Evolutionary conservation across 352 stramenopile genomes (phyloP).

Genomic region (Phytopythium kandeliae): DNA sequence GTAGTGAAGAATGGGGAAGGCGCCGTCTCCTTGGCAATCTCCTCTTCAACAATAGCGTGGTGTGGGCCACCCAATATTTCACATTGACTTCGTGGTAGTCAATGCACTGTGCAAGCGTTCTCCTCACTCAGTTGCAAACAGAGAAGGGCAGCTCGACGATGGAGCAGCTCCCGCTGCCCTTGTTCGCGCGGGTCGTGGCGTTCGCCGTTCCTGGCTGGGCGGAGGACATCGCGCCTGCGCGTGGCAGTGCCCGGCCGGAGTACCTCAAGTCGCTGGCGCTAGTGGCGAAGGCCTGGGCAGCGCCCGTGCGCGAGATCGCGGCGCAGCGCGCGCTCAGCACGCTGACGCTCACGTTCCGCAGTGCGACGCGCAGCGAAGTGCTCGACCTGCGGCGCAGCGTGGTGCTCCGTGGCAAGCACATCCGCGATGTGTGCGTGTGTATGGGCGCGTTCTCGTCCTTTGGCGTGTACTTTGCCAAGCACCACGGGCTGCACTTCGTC

Average conservation of each 20-base stretch:
- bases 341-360: conserved; percentile 26
- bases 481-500: conserved; percentile 14
- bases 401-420: conserved; percentile 15
- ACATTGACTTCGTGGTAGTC: conserved; percentile 1
- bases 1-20: not conserved
- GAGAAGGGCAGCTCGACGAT: not conserved
- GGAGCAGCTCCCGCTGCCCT: conserved; percentile 10
- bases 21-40: no score
- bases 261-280: conserved; percentile 21
- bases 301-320: conserved; percentile 24
- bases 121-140: no score
- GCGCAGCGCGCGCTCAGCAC: conserved; percentile 16
- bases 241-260: conserved; percentile 4
- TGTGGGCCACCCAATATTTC: not conserved
- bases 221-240: conserved; percentile 9
- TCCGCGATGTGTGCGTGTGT: conserved; percentile 22
- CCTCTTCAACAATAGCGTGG: not conserved
- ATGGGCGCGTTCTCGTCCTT: conserved; percentile 16
- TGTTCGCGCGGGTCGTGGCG: conserved; percentile 28
- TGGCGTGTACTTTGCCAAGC: conserved; percentile 19
- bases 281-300: conserved; percentile 25
- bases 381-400: conserved; percentile 12
- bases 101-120: not conserved
- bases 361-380: conserved; percentile 19
- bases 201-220: conserved; percentile 17